These are phyloP conservation scores for Porcisia hertigi DNA, from an alignment of 208 protist species.

Conservation along the genomic window DNA sequence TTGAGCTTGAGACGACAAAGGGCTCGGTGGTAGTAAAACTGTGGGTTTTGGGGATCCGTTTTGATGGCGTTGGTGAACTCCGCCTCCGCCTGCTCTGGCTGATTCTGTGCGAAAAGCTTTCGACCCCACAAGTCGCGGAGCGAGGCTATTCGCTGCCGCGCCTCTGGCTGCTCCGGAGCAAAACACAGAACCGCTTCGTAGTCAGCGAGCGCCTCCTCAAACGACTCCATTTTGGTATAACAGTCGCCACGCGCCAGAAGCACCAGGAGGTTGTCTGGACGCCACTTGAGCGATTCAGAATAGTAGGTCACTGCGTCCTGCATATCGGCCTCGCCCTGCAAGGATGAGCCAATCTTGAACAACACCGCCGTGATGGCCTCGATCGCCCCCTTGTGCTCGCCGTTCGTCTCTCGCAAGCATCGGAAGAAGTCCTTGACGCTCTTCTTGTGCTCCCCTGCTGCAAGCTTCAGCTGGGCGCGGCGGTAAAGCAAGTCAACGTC, in stretches of 20 bases:
- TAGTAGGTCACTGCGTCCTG: constrained; percentile 83
- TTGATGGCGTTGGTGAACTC: constrained; percentile 90
- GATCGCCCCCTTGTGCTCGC: constrained; percentile 76
- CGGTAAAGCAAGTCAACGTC: constrained; percentile 77
- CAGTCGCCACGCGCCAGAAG: constrained; percentile 85
- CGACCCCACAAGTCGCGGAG: constrained; percentile 86
- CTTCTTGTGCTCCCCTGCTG: constrained; percentile 57
- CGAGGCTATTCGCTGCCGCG: constrained; percentile 62
- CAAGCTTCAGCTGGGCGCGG: constrained; percentile 69
- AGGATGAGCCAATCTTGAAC: constrained; percentile 63
- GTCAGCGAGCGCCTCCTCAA: constrained; percentile 71
- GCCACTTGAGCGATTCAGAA: constrained; percentile 89
- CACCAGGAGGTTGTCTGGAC: constrained; percentile 77
- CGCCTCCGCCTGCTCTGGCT: constrained; percentile 60
- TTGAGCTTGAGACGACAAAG: constrained; percentile 79
- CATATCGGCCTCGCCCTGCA: constrained; percentile 49
- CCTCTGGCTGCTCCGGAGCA: constrained; percentile 52
- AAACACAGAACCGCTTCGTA: constrained; percentile 68
- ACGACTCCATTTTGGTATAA: constrained; percentile 83
- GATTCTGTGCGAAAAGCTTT: constrained; percentile 56
- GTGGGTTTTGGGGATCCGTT: constrained; percentile 55
- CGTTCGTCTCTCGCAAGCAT: constrained; percentile 82
- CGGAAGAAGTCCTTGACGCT: constrained; percentile 84
- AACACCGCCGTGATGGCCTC: constrained; percentile 85
- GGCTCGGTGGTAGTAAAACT: constrained; percentile 87